Conservation (phyloP, 148 eudicot genomes). For the Cornus florida region DNA sequence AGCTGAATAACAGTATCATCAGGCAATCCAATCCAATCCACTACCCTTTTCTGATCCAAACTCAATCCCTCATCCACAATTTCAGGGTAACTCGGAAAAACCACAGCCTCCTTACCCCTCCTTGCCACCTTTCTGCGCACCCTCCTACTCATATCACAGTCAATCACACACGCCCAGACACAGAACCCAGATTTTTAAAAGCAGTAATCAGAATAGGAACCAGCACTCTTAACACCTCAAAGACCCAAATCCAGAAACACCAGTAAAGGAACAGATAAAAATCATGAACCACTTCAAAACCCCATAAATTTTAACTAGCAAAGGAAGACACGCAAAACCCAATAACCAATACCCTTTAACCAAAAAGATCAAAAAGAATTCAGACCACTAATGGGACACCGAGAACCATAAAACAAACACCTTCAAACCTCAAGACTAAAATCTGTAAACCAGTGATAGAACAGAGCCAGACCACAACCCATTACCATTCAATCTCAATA, state of each 20-base stretch:
- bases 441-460: background rate
- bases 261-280: background rate
- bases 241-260: background rate
- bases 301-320: background rate
- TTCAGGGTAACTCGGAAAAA: constrained; percentile 36
- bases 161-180: constrained; percentile 4
- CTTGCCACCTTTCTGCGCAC: constrained; percentile 50
- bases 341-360: background rate
- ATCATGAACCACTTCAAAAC: background rate
- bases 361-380: background rate
- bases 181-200: background rate
- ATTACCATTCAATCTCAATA: constrained; percentile 10
- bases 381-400: background rate
- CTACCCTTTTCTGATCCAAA: constrained; percentile 28
- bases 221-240: background rate
- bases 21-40: constrained; percentile 89
- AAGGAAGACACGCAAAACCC: background rate
- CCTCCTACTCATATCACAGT: constrained; percentile 41
- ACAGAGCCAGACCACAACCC: constrained; percentile 12
- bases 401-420: background rate
- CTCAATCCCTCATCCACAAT: constrained; percentile 27
- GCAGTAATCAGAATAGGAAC: background rate
- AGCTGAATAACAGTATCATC: constrained; percentile 88
- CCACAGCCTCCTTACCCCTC: constrained; percentile 42
- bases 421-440: background rate